Base-by-base conservation (phyloP, 2,329 filamentous ascomycete genomes). In the Metarhizium humberi region DNA sequence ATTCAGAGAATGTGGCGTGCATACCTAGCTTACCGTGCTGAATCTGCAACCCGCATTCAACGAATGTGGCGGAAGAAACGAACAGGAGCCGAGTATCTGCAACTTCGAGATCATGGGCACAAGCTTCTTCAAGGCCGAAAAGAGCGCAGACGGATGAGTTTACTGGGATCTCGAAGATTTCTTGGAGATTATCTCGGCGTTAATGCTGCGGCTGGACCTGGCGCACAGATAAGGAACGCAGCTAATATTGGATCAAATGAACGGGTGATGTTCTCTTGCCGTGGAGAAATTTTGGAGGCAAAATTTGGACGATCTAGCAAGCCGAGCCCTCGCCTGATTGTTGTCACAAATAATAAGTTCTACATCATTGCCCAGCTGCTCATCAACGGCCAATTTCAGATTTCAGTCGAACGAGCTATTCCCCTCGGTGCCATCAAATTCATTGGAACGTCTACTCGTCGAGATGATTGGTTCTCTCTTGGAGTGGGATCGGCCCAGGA, bases 281-380 rank as follows among this genome's bases (percentile, higher is more conserved):
- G 92, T 62, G 90, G 87, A 52, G 92, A 99, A 71, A 72, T 95
- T 29, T 74, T 99, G 53, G 88, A 97, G 58, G 90, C 91, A 55
- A 99, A 99, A 68, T 94, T 99, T 67, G 94, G 94, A 61, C 87
- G 94, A 59, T 97, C 92, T 36, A 96, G 91, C 75, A 97, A 97
- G 73, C 85, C 90, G 1, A 90, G 90, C 66, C 88, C 92, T 55
- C 85, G 94, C 52, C 90, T 88, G 50, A 74, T 99, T 52, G 78
- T 99, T 36, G 76, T 99, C 59, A 96, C 92, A 3, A 88, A 81
- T 71, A 87, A 82, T 73, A 91, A 90, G 67, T 86, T 96, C 63
- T 96, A 96, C 69, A 84, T 97, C 56, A 82, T 99, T 56, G 87
- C 88, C 47, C 92, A 97, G 71, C 81, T 85, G 58, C 74, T 96